These are phyloP conservation scores for Epichloe scottii DNA, from an alignment of 2,329 filamentous ascomycete species.

Conservation along the genomic window DNA sequence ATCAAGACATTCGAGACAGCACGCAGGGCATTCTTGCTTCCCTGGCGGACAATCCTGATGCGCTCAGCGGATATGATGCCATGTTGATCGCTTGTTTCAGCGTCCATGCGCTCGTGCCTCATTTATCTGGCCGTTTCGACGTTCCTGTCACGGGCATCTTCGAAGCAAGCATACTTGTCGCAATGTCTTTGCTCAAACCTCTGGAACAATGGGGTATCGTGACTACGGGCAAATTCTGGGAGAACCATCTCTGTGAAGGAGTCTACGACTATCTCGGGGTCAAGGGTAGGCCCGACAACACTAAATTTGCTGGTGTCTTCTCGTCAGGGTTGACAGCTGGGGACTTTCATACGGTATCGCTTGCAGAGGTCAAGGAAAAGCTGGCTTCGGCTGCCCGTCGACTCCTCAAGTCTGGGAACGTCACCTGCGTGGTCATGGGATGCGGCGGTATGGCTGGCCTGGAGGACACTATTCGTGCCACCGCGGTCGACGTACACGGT, in stretches of 20 bases:
- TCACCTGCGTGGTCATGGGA: constrained; percentile 66
- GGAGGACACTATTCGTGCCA: constrained; percentile 60
- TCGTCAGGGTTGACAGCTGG: constrained; percentile 71
- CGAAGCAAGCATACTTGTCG: constrained; percentile 62
- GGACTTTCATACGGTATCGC: constrained; percentile 61
- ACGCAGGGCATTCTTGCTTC: constrained; percentile 47
- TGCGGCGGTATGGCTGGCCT: constrained; percentile 88
- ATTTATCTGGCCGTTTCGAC: constrained; percentile 29
- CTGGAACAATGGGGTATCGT: constrained; percentile 67
- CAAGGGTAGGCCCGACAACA: constrained; percentile 17
- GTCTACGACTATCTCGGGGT: constrained; percentile 52
- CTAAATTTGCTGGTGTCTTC: constrained; percentile 64
- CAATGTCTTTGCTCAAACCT: constrained; percentile 36
- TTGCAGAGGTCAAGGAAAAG: constrained; percentile 48
- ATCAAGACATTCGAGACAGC: constrained; percentile 52
- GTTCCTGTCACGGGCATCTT: constrained; percentile 55
- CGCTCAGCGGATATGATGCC: constrained; percentile 47
- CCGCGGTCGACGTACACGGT: constrained; percentile 42
- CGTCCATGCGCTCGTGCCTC: constrained; percentile 61
- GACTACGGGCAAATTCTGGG: constrained; percentile 78
- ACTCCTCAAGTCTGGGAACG: constrained; percentile 43
- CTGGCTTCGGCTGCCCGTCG: constrained; percentile 58
- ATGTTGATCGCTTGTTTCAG: constrained; percentile 85
- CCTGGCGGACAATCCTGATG: constrained; percentile 26
- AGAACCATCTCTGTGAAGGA: constrained; percentile 54